Evolutionary conservation across 306 rosid species (phyloP).

Genomic region (Citrullus mucosospermus): DNA sequence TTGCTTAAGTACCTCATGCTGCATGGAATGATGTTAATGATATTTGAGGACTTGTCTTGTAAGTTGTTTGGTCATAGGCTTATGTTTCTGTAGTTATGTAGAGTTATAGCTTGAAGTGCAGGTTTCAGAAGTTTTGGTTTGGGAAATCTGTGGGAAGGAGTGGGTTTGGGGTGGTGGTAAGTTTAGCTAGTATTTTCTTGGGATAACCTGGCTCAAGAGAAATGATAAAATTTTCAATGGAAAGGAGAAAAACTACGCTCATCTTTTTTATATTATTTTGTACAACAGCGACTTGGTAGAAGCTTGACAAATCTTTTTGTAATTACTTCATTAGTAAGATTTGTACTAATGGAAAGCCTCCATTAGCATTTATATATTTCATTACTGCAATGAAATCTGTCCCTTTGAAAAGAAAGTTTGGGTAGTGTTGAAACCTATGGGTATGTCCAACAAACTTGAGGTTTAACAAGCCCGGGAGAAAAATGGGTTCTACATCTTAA

Average conservation of each 20-base stretch:
- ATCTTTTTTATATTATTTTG: no score
- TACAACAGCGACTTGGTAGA: neutral
- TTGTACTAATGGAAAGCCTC: neutral
- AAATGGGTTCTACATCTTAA: neutral
- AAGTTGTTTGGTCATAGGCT: neutral
- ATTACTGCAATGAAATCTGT: neutral
- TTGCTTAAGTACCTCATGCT: neutral
- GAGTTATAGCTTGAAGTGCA: neutral
- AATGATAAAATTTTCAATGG: no score
- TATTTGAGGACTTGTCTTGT: neutral
- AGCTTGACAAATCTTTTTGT: neutral
- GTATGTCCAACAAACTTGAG: neutral
- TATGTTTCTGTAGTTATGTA: neutral
- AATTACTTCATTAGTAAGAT: neutral
- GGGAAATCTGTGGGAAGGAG: neutral
- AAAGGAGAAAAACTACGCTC: no score
- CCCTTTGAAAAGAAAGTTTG: neutral
- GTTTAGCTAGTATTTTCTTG: neutral
- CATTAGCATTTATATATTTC: neutral
- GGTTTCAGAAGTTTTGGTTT: neutral
- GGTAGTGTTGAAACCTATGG: neutral
- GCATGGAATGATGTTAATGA: neutral
- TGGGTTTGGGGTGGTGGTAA: neutral
- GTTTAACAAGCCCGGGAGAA: neutral
- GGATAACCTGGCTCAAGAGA: neutral